Evolutionary conservation across 768 basidiomycete genomes (phyloP), one percentile per base, ranked within the genome.

Genomic region (Russula sp.): DNA sequence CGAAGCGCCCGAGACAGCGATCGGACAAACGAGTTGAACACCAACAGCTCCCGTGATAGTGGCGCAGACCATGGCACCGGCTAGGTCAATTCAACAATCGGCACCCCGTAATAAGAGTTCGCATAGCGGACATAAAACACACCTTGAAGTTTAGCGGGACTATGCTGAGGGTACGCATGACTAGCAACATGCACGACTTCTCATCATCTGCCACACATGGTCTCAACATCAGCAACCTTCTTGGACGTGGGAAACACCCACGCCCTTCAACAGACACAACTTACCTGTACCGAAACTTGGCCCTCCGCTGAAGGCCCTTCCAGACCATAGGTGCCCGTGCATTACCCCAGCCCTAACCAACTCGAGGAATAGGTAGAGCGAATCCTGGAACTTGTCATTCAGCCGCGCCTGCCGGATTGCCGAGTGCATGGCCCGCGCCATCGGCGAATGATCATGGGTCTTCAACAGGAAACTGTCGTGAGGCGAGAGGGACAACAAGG

Each of bases 331-430:
- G 71, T 94, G 88, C 0, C 94, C 94, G 70, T 98, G 95, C 84
- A 98, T 89, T 27, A 97, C 95, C 2, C 94, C 94, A n/a, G 94
- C 94, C 69, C 95, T 82, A 66, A 96, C 88, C 27, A 99, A 83
- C 76, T 99, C 97, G 73, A 98, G 80, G 75, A 97, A 94, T 71
- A 98, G 76, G 74, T 94, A 98, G 1, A 98, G 77, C 2, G 97
- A 84, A 74, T 98, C 97, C 74, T 99, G 97, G 81, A 98, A 98
- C 77, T 97, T 97, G 80, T 99, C 97, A 73, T 95, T 97, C 69
- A 98, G 75, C 44, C 90, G 84, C 6, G 91, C 85, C 39, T 78
- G 80, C 68, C 84, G 83, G 71, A 95, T 79, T 16, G 92, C 92
- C 32, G 80, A 82, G 74, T 91, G 84, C 84, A 98, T 92, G 8